These are phyloP conservation scores for Magnolia kwangsiensis DNA, from an alignment of 164 flowering plant species.

Conservation along the genomic window DNA sequence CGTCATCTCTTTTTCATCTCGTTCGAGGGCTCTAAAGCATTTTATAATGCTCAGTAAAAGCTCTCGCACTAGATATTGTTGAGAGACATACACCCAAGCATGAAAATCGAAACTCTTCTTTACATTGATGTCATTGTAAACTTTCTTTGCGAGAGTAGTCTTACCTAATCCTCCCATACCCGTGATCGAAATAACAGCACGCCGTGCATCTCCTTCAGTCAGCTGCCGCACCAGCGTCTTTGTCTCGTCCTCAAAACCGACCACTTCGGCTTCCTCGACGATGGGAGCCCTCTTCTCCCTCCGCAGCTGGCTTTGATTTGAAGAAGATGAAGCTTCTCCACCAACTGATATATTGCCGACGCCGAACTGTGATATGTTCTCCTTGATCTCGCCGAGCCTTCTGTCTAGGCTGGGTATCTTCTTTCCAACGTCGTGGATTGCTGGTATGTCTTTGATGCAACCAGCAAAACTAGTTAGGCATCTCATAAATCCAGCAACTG, in stretches of 20 bases:
- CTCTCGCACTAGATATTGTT: background rate
- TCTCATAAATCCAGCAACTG: too few species aligned
- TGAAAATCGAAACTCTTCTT: slow-evolving; percentile 9
- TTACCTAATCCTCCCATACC: slow-evolving; percentile 25
- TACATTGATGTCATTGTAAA: slow-evolving; percentile 1
- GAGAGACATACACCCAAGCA: slow-evolving; percentile 17
- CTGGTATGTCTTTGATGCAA: too few species aligned
- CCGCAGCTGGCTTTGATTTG: too few species aligned
- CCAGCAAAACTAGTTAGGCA: too few species aligned
- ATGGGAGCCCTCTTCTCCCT: too few species aligned
- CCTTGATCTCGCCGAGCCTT: too few species aligned
- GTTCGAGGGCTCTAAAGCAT: background rate
- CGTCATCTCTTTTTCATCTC: background rate
- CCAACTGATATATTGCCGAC: too few species aligned
- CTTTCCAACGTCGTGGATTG: too few species aligned
- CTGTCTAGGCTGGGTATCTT: too few species aligned
- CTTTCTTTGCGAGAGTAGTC: slow-evolving; percentile 19
- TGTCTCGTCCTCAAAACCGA: background rate
- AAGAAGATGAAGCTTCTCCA: too few species aligned
- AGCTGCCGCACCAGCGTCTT: slow-evolving; percentile 35
- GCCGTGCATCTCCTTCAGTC: slow-evolving; percentile 10
- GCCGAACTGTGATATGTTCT: too few species aligned
- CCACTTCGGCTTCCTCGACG: too few species aligned
- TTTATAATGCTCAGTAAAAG: background rate
- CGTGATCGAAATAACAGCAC: background rate